Conservation (phyloP, 352 stramenopile genomes). For the Phytophthora kernoviae region DNA sequence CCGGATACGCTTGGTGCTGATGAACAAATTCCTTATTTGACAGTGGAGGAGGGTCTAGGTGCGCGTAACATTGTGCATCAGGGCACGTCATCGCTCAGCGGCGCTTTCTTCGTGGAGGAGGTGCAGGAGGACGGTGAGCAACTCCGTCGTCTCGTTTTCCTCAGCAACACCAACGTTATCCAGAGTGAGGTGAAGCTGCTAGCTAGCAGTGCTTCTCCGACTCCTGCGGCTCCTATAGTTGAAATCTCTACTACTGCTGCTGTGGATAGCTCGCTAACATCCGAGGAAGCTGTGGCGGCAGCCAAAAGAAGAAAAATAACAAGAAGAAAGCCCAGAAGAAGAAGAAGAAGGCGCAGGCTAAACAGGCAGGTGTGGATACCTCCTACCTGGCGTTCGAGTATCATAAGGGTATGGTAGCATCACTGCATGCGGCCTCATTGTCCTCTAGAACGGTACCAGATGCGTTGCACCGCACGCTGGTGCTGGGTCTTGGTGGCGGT, state of each 20-base stretch:
- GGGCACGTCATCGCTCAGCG: conserved; percentile 53
- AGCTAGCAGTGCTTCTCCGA: conserved; percentile 1
- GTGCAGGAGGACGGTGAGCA: conserved; percentile 53
- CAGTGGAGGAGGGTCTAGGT: conserved; percentile 66
- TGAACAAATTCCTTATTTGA: conserved; percentile 78
- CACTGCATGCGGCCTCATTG: conserved; percentile 49
- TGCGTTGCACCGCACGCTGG: conserved; percentile 39
- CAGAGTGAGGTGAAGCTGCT: conserved; percentile 75
- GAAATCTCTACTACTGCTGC: conserved; percentile 7
- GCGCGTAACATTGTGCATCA: conserved; percentile 61
- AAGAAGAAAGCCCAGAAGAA: conserved; percentile 75
- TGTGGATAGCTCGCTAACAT: conserved; percentile 26
- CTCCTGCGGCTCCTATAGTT: conserved; percentile 10
- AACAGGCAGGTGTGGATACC: conserved; percentile 46
- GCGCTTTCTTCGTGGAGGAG: conserved; percentile 76
- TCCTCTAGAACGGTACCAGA: conserved; percentile 16
- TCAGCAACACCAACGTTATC: conserved; percentile 74
- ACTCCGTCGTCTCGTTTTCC: conserved; percentile 73
- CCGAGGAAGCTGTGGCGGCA: conserved; percentile 26
- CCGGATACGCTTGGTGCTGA: conserved; percentile 47
- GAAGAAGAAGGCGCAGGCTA: conserved; percentile 38
- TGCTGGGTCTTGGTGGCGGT: conserved; percentile 78
- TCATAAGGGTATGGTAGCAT: conserved; percentile 76
- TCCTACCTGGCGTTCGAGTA: conserved; percentile 79
- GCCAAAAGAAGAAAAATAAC: conserved; percentile 57